Evolutionary conservation across 176 grass and related monocot genomes (phyloP).

Genomic region (Hordeum vulgare): MorexV3_pseudomolecules_assembly NC_058523.1:542055631-542056130

Average conservation of each 20-base stretch:
- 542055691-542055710: no score
- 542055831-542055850: neutral
- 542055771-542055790: neutral
- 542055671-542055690: no score
- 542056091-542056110: neutral
- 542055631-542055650: no score
- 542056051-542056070: neutral
- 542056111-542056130: neutral
- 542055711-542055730: no score
- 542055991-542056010: neutral
- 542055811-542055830: neutral
- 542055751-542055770: neutral
- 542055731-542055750: no score
- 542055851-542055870: neutral
- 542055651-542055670: no score
- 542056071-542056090: neutral
- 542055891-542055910: neutral
- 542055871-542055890: neutral
- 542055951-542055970: neutral
- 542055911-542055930: neutral
- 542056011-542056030: constrained; percentile 16
- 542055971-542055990: neutral
- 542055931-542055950: neutral
- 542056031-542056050: constrained; percentile 9
- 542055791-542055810: neutral